Conservation (phyloP, 2,329 filamentous ascomycete species). For the Fusarium robinianum region DNA sequence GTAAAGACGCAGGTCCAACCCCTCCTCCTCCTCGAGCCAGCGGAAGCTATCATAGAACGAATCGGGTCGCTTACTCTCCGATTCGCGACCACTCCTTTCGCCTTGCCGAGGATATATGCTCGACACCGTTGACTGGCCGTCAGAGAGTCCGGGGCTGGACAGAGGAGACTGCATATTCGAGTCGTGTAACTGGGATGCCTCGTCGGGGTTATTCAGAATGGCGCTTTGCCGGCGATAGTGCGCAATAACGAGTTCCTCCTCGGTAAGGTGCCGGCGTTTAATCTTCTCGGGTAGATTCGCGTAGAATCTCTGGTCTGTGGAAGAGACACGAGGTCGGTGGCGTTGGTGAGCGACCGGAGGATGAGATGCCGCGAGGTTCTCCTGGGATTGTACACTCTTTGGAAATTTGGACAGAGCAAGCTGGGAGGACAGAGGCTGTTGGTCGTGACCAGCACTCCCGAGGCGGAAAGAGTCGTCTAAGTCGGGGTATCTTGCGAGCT, state of each 20-base stretch:
- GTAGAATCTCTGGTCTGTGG: conserved; percentile 69
- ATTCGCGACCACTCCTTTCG: conserved; percentile 21
- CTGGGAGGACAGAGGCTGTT: conserved; percentile 13
- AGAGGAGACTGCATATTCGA: conserved; percentile 31
- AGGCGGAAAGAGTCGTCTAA: conserved; percentile 18
- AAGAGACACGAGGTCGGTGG: conserved; percentile 45
- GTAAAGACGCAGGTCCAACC: conserved; percentile 68
- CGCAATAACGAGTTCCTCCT: conserved; percentile 70
- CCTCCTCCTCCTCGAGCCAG: conserved; percentile 74
- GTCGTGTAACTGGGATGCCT: conserved; percentile 33
- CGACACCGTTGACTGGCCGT: conserved; percentile 26
- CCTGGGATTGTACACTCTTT: conserved; percentile 22
- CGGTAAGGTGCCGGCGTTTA: conserved; percentile 69
- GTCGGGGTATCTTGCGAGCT: conserved; percentile 58
- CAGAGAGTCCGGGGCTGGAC: conserved; percentile 28
- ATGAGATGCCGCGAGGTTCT: conserved; percentile 27
- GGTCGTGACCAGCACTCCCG: conserved; percentile 28
- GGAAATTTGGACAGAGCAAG: conserved; percentile 19
- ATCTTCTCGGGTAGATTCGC: conserved; percentile 73
- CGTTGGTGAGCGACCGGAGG: conserved; percentile 14
- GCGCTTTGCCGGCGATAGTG: conserved; percentile 44
- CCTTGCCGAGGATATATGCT: conserved; percentile 34
- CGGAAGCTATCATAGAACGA: conserved; percentile 70
- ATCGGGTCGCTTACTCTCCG: conserved; percentile 47
- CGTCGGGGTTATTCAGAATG: conserved; percentile 40